Evolutionary conservation across 768 basidiomycete species (phyloP), one percentile per base, ranked within the genome.

Genomic region (Chalciporus chontae): DNA sequence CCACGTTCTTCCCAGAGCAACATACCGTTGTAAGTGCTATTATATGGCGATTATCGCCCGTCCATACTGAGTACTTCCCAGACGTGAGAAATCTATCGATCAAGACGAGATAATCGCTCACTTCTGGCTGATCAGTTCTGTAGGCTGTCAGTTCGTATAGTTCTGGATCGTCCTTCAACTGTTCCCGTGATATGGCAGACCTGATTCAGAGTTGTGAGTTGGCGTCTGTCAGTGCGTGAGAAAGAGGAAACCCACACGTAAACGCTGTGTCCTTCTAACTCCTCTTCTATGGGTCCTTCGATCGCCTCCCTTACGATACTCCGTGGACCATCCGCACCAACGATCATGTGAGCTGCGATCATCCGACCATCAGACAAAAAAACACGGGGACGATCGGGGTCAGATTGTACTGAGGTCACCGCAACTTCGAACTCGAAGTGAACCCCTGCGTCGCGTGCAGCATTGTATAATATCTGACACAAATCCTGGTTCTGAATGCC

Each of bases 241-340:
- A 59, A 47, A 36, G 45, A 38, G 9, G 9, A 23, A 48, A 58
- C 75, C 52, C 34, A 77, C 79, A 75, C 72, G 58, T 79, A 83
- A 61, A 76, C 66, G 31, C 71, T 72, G 55, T 71, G 47, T 14
- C 63, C 54, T 54, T 66, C 62, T 34, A 65, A 54, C 4, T 47
- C 53, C 23, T 66, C 60, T 13, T 66, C 51, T 36, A 60, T 57
- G 17, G 71, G 71, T 8, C 66, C 64, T 4, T 62, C 64, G 27
- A 74, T 58, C 3, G 75, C 58, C 18, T 69, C 54, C 17, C 65
- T 64, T 26, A 74, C 68, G 11, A 75, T 36, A 36, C 81, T 82
- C 27, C 69, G 64, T 45, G 74, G 72, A 11, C 85, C 84, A 61
- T 86, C 84, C 3, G 84, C 83, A 23, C 79, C 83, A 15, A 85